A percentile compares a stretch with the other conserved stretches of the same genome.
Conservation (phyloP, 2,329 filamentous ascomycete species). For the Hypoxylon sp. region DNA sequence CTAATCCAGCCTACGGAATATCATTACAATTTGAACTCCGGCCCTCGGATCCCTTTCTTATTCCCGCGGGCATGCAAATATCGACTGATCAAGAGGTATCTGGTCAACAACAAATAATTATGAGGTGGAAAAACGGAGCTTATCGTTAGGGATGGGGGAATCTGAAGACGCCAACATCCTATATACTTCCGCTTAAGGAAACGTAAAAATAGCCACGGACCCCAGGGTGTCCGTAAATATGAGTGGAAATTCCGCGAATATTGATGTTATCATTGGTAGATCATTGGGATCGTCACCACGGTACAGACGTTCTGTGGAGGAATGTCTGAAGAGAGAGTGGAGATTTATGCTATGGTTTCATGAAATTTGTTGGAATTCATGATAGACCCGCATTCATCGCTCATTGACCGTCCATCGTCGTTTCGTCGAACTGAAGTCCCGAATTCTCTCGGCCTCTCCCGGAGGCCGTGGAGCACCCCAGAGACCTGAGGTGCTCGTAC, state of each 20-base stretch:
- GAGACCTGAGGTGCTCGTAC: conserved; percentile 49
- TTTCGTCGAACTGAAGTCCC: conserved; percentile 51
- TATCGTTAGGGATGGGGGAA: neutral
- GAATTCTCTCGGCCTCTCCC: conserved; percentile 50
- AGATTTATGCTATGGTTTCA: neutral
- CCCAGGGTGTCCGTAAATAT: conserved; percentile 5
- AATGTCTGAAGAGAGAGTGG: neutral
- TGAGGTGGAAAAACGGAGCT: neutral
- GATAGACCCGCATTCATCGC: conserved; percentile 33
- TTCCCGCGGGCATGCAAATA: conserved; percentile 25
- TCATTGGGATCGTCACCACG: neutral
- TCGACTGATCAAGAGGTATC: conserved; percentile 36
- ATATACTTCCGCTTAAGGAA: conserved; percentile 1
- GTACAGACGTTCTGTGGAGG: neutral
- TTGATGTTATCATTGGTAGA: neutral
- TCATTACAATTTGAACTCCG: conserved; percentile 27
- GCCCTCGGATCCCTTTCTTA: conserved; percentile 11
- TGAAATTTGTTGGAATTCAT: neutral
- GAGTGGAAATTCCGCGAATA: neutral
- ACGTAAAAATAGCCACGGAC: neutral
- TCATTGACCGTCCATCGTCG: conserved; percentile 54
- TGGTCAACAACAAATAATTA: conserved; percentile 9
- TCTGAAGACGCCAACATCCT: conserved; percentile 7
- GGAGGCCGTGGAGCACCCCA: conserved; percentile 52
- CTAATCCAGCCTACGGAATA: conserved; percentile 4